These are phyloP conservation scores for Corynascus novoguineensis DNA, from an alignment of 495 filamentous ascomycete species.

Conservation along the genomic window DNA sequence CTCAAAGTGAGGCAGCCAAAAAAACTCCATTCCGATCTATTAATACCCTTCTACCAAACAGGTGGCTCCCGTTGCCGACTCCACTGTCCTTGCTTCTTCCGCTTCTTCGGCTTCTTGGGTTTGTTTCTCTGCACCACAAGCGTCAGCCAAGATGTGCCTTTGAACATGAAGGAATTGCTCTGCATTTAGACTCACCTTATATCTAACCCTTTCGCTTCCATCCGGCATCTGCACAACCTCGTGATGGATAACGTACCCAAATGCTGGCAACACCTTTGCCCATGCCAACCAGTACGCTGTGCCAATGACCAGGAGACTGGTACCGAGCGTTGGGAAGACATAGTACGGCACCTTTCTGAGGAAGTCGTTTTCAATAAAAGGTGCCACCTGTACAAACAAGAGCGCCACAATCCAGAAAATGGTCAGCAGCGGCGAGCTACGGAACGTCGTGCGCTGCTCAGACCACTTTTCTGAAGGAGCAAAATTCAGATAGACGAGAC, in stretches of 20 bases:
- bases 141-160: not conserved
- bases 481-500: slow-evolving; percentile 37
- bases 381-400: slow-evolving; percentile 39
- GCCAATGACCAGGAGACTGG: slow-evolving; percentile 38
- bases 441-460: slow-evolving; percentile 34
- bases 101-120: slow-evolving; percentile 30
- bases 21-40: not conserved
- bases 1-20: too few species aligned
- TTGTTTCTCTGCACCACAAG: slow-evolving; percentile 23
- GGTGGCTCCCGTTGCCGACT: slow-evolving; percentile 16
- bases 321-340: slow-evolving; percentile 42
- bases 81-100: slow-evolving; percentile 18
- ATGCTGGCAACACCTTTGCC: slow-evolving; percentile 38
- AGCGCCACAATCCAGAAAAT: slow-evolving; percentile 43
- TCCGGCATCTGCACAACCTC: slow-evolving; percentile 38
- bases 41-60: slow-evolving; percentile 20
- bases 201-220: slow-evolving; percentile 37
- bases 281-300: slow-evolving; percentile 43
- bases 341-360: slow-evolving; percentile 35
- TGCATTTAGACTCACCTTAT: slow-evolving; percentile 25
- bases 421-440: slow-evolving; percentile 37
- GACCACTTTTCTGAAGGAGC: slow-evolving; percentile 34
- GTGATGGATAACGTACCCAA: slow-evolving; percentile 39
- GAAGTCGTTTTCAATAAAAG: slow-evolving; percentile 38
- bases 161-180: not conserved